Base-by-base conservation (phyloP, 2,329 filamentous ascomycete species). In the Tetracladium maxilliforme region DNA sequence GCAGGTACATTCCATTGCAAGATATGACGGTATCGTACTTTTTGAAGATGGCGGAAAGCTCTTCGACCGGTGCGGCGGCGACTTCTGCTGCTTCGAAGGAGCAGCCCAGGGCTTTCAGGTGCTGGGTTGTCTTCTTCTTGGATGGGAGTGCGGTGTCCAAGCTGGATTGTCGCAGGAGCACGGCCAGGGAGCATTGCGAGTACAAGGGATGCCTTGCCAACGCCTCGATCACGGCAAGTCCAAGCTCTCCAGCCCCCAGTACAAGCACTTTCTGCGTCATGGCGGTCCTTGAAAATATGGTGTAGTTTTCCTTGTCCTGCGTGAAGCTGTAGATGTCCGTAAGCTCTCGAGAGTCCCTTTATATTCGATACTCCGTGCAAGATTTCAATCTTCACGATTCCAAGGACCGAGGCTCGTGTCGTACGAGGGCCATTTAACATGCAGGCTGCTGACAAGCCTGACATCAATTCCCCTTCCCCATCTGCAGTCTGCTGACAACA, bases 161-260 rank as follows among this genome's bases (percentile, higher is more conserved):
- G 7, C 56, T 56, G 2, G 55, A 43, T 3, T 57, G 48, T 5
- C 71, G 62, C 3, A 77, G 47, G 14, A 71, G 53, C 16, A 77
- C 50, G 0, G 61, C 54, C 11, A 74, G n/a, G n/a, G n/a, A n/a
- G n/a, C 41, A n/a, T 43, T 43, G 6, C 42, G 45, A 10, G 33
- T 28, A n/a, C 37, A 16, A 13, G 48, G 48, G 19, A 47, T 38
- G 1, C 61, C 54, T 33, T 73, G 51, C 41, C 6, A 79, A 54
- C 8, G 58, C 51, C 16, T 54, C 42, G 10, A 77, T 48, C 29
- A 78, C 52, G 10, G 63, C 54, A 5, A 53, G 48, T 24, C 72
- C 74, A 10, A 79, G 61, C 48, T 79, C 72, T 30, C 72, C 73
- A n/a, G 67, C 66, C 26, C 74, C 72, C 30, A 80, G 49, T 25